These are phyloP conservation scores for Paratinospora sagittata DNA, from an alignment of 164 flowering plant species.

Conservation along the genomic window DNA sequence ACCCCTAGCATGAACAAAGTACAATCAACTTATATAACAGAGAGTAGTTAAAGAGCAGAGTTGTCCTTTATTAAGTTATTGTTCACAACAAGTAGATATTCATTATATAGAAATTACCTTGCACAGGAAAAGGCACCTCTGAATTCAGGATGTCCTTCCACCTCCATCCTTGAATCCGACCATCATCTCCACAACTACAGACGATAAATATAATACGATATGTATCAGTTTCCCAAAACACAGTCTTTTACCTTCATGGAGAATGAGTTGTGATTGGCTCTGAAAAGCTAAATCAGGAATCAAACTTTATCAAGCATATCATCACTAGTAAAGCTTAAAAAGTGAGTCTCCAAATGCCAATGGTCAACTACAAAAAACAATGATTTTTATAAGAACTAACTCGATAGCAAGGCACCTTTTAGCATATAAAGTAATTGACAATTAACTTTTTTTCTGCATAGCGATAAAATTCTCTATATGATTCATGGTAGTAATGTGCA, in stretches of 20 bases:
- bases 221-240: too few species aligned
- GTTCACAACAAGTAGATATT: not conserved
- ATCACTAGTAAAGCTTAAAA: not conserved
- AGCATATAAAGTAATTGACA: not conserved
- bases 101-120: constrained; percentile 37
- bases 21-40: not conserved
- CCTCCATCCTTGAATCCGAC: constrained; percentile 86
- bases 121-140: constrained; percentile 25
- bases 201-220: not conserved
- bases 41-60: not conserved
- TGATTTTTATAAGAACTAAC: not conserved
- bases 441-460: not conserved
- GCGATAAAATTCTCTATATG: not conserved
- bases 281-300: too few species aligned
- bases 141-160: constrained; percentile 66
- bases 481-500: not conserved
- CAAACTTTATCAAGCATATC: not conserved
- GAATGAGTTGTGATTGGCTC: not conserved
- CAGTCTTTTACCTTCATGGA: too few species aligned
- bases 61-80: not conserved
- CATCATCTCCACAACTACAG: constrained; percentile 98
- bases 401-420: not conserved
- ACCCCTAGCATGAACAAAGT: not conserved
- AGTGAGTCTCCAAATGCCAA: not conserved
- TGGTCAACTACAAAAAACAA: too few species aligned